Evolutionary conservation across 306 rosid species (phyloP), one percentile per base, ranked within the genome.

Genomic region (Neltuma alba): DNA sequence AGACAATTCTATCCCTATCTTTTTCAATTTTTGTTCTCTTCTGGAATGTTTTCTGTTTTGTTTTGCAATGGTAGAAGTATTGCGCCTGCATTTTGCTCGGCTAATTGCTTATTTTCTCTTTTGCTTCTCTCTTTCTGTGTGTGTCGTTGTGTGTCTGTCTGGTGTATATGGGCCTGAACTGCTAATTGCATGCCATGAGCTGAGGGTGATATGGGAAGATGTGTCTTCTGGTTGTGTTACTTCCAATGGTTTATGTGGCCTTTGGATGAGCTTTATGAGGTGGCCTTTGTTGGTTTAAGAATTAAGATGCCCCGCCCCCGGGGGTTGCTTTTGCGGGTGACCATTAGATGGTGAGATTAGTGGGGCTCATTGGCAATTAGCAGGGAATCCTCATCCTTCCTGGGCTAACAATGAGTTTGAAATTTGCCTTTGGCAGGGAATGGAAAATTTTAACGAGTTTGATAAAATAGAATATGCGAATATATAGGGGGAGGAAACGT

Each of bases 51-150:
- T 25, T 27, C 16, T 6, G 5, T 8, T 77, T 7, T 58, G 42
- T 44, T 72, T 76, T 80, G 61, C 16, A 5, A 30, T 30, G 47
- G 62, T 47, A 45, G 65, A 30, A 41, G 55, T 41, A 25, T 41
- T 40, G 13, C 41, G 11, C 36, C 58, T 30, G 74, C 48, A 52
- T 27, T 55, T 55, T 16, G 9, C 25, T 38, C 65, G 23, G 12
- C 23, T 63, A 71, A 7, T 64, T 23, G 9, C 28, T n/a, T n/a
- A 13, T 41, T 13, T 67, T 30, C 2, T 20, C 58, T 0, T 2
- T 11, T 2, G 4, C 50, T 1, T 14, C 7, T 42, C 48, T 1
- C 50, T 2, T 0, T 12, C 50, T 44, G n/a, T n/a, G n/a, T n/a
- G n/a, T n/a, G n/a, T n/a, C n/a, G n/a, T n/a, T n/a, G n/a, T n/a